These are phyloP conservation scores for Populus hybrid DNA, from an alignment of 441 rosid species.

Conservation along the genomic window DNA sequence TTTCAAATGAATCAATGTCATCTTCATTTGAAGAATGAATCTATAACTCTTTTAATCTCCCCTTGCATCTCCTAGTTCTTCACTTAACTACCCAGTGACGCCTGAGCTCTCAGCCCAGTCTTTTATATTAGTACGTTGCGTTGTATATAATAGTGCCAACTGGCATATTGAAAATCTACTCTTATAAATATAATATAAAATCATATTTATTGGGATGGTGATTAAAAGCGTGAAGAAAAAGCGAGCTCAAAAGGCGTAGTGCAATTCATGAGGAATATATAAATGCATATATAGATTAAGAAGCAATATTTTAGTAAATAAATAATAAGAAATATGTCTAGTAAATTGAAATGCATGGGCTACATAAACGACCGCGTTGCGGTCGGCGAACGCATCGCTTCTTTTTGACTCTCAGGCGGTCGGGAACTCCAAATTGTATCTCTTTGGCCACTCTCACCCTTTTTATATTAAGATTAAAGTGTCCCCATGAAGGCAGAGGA, in stretches of 20 bases:
- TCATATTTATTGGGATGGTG: conserved; percentile 27
- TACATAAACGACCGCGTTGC: conserved; percentile 59
- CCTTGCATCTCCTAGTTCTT: not conserved
- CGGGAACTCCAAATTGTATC: conserved; percentile 24
- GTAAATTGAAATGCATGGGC: conserved; percentile 60
- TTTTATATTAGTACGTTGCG: too few relatives aligned
- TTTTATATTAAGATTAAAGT: not conserved
- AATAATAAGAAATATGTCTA: conserved; percentile 19
- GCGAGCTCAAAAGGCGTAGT: conserved; percentile 12
- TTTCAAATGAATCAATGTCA: conserved; percentile 9
- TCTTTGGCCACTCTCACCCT: not conserved
- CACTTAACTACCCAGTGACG: not conserved
- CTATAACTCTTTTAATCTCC: not conserved
- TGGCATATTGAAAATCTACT: not conserved
- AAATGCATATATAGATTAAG: not conserved
- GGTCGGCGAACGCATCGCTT: conserved; percentile 74
- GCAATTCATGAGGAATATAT: not conserved
- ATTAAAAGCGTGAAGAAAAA: conserved; percentile 35
- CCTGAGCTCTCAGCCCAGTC: not conserved
- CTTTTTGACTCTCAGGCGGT: conserved; percentile 51
- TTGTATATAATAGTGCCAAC: not conserved
- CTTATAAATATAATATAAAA: not conserved
- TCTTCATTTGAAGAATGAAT: too few relatives aligned
- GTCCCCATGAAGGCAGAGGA: not conserved
- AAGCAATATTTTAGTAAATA: not conserved